Evolutionary conservation across 1,284 basidiomycete genomes (phyloP).

Genomic region (Malassezia arunalokei): DNA sequence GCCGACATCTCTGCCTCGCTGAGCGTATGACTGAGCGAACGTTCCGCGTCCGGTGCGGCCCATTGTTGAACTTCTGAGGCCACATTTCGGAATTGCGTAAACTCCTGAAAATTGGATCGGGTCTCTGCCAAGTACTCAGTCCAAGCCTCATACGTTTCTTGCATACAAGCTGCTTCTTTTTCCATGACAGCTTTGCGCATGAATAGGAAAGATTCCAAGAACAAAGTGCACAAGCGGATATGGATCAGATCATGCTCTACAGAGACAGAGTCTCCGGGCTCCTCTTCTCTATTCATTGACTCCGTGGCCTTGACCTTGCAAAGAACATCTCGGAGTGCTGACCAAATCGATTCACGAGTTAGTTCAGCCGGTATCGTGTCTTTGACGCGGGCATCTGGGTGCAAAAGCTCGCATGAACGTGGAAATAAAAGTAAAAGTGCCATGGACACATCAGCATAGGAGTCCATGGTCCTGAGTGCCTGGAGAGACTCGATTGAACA

Average conservation of each 20-base stretch:
- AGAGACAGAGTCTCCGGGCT: neutral
- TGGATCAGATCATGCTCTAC: neutral
- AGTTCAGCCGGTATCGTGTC: neutral
- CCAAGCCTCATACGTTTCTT: conserved; percentile 6
- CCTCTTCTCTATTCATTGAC: neutral
- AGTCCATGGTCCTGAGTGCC: neutral
- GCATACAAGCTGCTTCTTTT: neutral
- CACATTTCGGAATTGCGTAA: conserved; percentile 5
- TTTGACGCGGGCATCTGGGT: neutral
- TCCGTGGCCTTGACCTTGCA: neutral
- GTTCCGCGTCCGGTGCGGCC: conserved; percentile 2
- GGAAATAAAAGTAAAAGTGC: conserved; percentile 7
- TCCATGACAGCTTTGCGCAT: conserved; percentile 4
- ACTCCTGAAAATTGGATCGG: neutral
- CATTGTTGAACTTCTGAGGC: conserved; percentile 13
- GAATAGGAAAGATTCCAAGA: conserved; percentile 6
- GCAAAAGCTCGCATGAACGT: conserved; percentile 10
- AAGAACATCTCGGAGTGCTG: conserved; percentile 2
- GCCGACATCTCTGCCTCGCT: conserved; percentile 6
- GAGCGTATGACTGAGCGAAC: neutral
- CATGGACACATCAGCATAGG: conserved; percentile 2
- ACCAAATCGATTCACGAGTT: conserved; percentile 7
- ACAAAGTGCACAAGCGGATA: neutral
- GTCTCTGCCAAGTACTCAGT: neutral
- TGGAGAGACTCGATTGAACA: conserved; percentile 8